These are phyloP conservation scores for Canavalia gladiata DNA, from an alignment of 306 rosid species.

Conservation along the genomic window DNA sequence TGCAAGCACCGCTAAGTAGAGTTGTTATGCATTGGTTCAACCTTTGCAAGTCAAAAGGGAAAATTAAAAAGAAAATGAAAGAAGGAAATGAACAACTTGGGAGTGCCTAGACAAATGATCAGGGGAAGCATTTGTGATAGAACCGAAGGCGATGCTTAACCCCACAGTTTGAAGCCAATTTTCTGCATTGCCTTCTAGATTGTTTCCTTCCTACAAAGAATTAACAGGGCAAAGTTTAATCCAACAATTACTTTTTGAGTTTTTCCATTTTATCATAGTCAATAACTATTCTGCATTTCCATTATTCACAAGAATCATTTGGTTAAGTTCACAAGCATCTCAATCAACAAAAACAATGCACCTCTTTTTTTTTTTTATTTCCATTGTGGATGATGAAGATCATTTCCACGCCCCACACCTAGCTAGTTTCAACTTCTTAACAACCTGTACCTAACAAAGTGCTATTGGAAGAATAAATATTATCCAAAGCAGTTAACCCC, in stretches of 20 bases:
- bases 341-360: background rate
- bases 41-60: background rate
- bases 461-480: constrained; percentile 10
- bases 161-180: background rate
- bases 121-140: background rate
- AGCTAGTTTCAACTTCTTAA: constrained; percentile 37
- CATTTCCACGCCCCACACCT: constrained; percentile 11
- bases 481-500: constrained; percentile 30
- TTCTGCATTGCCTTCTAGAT: background rate
- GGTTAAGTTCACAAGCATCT: background rate
- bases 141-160: background rate
- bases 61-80: no score
- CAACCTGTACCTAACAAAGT: constrained; percentile 32
- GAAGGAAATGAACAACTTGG: background rate
- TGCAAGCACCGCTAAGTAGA: no score
- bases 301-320: constrained; percentile 6
- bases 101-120: background rate
- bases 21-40: constrained; percentile 18
- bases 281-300: constrained; percentile 1
- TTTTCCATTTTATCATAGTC: background rate
- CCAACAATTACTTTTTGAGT: background rate
- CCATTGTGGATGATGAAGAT: background rate
- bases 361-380: background rate
- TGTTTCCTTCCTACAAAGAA: background rate
- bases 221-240: background rate